Evolutionary conservation across 2,329 filamentous ascomycete genomes (phyloP).

Genomic region (Colletotrichum eleusines): DNA sequence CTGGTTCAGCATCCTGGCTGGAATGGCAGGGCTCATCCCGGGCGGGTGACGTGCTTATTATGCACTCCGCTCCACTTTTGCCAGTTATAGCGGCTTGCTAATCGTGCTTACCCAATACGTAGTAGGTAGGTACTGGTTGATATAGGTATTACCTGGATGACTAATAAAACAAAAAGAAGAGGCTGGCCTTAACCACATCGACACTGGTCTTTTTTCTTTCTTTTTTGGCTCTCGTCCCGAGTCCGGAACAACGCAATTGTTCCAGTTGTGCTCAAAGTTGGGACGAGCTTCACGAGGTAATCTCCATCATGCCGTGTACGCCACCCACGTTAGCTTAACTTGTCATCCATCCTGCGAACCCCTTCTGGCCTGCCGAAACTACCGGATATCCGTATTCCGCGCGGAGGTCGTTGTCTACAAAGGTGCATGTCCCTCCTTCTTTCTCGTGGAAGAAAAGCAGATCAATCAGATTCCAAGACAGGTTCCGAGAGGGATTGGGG

Average conservation of each 20-base stretch:
- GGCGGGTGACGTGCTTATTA: conserved; percentile 8
- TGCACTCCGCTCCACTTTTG: conserved; percentile 12
- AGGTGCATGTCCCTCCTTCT: too few species aligned
- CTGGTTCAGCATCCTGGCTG: neutral
- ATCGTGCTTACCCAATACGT: conserved; percentile 1
- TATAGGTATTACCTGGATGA: too few species aligned
- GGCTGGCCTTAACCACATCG: too few species aligned
- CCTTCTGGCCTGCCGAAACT: neutral
- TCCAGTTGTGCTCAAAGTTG: too few species aligned
- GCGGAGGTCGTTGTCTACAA: too few species aligned
- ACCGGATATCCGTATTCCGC: too few species aligned
- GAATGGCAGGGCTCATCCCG: conserved; percentile 10
- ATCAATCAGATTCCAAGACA: neutral
- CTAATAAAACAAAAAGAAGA: too few species aligned
- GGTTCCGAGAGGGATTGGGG: neutral
- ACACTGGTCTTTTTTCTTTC: too few species aligned
- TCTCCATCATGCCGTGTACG: neutral
- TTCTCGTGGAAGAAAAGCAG: too few species aligned
- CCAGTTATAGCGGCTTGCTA: conserved; percentile 7
- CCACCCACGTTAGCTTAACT: neutral
- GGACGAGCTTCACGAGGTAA: neutral
- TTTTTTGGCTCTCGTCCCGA: conserved; percentile 7
- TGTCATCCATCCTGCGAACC: neutral
- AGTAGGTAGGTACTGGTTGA: too few species aligned
- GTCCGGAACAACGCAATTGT: neutral